A percentile compares a stretch with the other conserved stretches of the same genome.
phyloP scores from a whole-genome alignment of 2,329 filamentous ascomycete species.

The Claviceps humidiphila region DNA sequence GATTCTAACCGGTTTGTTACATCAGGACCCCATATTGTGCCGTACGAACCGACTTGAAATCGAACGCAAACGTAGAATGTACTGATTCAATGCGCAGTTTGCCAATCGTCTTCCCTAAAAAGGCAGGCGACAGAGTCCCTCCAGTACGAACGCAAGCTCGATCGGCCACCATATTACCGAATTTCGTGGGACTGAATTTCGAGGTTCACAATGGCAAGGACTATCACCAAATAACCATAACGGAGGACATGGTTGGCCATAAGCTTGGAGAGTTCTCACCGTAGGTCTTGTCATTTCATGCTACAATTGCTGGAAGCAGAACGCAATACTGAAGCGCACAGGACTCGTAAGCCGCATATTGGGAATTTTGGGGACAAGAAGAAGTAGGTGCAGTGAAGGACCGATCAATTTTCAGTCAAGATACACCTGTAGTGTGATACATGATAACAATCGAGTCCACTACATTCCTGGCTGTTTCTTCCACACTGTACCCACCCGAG shows the following conservation, averaged over 20 bases:
- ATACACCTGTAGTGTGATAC: neutral
- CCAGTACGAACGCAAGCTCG: slow-evolving; percentile 81
- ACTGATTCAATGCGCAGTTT: slow-evolving; percentile 26
- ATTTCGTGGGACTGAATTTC: slow-evolving; percentile 81
- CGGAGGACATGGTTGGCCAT: slow-evolving; percentile 92
- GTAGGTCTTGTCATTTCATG: slow-evolving; percentile 39
- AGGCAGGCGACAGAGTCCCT: slow-evolving; percentile 46
- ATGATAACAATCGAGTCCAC: neutral
- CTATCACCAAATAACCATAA: slow-evolving; percentile 71
- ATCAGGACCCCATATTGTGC: slow-evolving; percentile 38
- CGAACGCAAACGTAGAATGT: slow-evolving; percentile 6
- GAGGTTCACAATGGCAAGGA: slow-evolving; percentile 85
- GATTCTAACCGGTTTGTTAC: neutral
- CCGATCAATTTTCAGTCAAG: neutral
- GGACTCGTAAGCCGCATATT: slow-evolving; percentile 46
- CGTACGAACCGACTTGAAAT: slow-evolving; percentile 24
- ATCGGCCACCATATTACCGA: slow-evolving; percentile 78
- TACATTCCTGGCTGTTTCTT: neutral
- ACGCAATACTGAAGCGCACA: slow-evolving; percentile 14
- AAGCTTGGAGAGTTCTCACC: slow-evolving; percentile 86
- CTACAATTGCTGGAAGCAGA: neutral
- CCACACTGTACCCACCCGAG: neutral
- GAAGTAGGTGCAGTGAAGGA: slow-evolving; percentile 13
- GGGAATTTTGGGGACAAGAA: slow-evolving; percentile 41
- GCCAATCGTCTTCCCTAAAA: slow-evolving; percentile 48